Conservation (phyloP, 2,329 filamentous ascomycete species). For the Arthrobotrys entomopaga region DNA sequence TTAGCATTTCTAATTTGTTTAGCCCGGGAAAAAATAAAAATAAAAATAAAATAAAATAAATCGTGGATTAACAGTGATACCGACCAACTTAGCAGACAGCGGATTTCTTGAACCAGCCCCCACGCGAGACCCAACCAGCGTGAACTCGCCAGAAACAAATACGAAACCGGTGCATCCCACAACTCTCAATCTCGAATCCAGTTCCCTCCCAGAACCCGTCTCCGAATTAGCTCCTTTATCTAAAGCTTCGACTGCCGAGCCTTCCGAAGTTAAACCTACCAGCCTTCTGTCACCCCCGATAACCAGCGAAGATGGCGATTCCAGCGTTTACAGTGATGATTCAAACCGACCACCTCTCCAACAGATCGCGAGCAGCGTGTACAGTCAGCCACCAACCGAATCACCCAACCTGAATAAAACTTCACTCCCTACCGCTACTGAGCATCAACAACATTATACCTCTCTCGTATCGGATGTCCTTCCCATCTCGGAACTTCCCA, state of each 20-base stretch:
- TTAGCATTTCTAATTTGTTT: neutral
- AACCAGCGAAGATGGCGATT: constrained; percentile 19
- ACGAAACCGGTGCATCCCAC: constrained; percentile 22
- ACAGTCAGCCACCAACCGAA: constrained; percentile 12
- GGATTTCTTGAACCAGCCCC: constrained; percentile 44
- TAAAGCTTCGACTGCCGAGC: neutral
- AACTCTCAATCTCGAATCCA: constrained; percentile 23
- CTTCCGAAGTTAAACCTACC: constrained; percentile 17
- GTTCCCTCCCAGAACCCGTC: neutral
- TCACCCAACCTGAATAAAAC: constrained; percentile 20
- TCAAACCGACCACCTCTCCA: constrained; percentile 26
- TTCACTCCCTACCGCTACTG: constrained; percentile 6
- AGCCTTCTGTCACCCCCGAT: constrained; percentile 17
- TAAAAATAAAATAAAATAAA: too few relatives aligned
- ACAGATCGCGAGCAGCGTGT: constrained; percentile 37
- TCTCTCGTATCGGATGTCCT: constrained; percentile 38
- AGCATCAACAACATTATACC: constrained; percentile 36
- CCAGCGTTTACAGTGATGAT: constrained; percentile 48
- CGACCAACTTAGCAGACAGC: constrained; percentile 32
- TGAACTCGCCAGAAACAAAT: constrained; percentile 10
- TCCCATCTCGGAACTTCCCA: constrained; percentile 21
- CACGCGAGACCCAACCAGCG: constrained; percentile 31
- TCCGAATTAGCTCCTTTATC: neutral
- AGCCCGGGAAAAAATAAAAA: neutral
- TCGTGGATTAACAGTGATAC: constrained; percentile 21